These are phyloP conservation scores for Aspergillus ellipticus DNA, from an alignment of 495 filamentous ascomycete species.

Conservation along the genomic window DNA sequence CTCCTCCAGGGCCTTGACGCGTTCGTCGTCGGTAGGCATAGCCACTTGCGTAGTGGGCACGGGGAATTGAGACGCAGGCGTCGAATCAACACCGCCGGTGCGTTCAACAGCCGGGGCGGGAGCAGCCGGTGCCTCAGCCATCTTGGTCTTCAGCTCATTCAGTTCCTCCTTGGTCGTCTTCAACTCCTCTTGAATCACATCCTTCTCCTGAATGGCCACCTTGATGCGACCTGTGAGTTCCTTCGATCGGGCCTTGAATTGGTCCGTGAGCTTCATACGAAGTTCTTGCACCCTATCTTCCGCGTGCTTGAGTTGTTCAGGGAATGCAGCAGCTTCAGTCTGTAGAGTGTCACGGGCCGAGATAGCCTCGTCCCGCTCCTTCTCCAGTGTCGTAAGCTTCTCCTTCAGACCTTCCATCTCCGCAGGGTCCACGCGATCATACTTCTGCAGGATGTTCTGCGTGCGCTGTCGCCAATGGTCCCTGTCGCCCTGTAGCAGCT, in stretches of 20 bases:
- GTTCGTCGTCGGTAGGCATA: conserved; percentile 28
- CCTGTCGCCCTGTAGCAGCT: conserved; percentile 77
- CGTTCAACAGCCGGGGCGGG: conserved; percentile 21
- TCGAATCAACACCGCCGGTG: conserved; percentile 29
- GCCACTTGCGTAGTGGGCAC: conserved; percentile 22
- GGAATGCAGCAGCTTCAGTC: conserved; percentile 44
- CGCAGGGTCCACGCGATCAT: conserved; percentile 89
- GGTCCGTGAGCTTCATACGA: conserved; percentile 52
- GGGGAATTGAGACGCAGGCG: conserved; percentile 39
- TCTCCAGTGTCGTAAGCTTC: conserved; percentile 58
- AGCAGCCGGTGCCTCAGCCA: conserved; percentile 27
- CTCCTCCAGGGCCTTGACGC: conserved; percentile 40
- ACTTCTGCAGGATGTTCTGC: conserved; percentile 91
- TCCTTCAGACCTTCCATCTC: conserved; percentile 84
- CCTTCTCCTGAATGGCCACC: conserved; percentile 46
- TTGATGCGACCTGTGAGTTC: conserved; percentile 48
- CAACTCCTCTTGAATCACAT: conserved; percentile 45
- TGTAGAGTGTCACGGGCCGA: conserved; percentile 57
- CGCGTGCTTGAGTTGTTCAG: conserved; percentile 46
- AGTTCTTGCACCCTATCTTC: conserved; percentile 48
- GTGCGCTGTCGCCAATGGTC: conserved; percentile 91
- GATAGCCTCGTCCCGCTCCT: conserved; percentile 66
- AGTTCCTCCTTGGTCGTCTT: conserved; percentile 43
- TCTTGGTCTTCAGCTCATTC: conserved; percentile 34
- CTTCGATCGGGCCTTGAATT: conserved; percentile 58